Evolutionary conservation across 2,329 filamentous ascomycete genomes (phyloP), one percentile per base, ranked within the genome.

Genomic region (Colletotrichum musae): DNA sequence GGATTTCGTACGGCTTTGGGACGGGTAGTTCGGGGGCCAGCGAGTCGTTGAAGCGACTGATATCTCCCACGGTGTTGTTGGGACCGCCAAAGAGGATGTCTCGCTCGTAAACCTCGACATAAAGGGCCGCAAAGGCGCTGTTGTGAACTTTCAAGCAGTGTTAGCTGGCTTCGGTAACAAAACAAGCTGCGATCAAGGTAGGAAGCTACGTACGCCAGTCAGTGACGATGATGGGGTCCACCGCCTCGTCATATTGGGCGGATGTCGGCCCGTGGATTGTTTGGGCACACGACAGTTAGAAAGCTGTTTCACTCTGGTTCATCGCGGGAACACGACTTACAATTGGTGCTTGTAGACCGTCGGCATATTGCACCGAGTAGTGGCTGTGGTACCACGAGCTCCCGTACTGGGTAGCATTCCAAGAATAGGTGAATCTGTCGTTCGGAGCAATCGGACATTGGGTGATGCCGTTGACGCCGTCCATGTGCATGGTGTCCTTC

Each of bases 391-490:
- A 83, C 81, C 80, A 82, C 2, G 76, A 74, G 2, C 77, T 76
- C 7, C 81, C 81, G 61, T 82, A 82, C 16, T 81, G 72, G 1
- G 78, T 79, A 6, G 81, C 81, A 13, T 76, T 75, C 72, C 80
- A 80, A 2, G 28, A 18, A 43, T 66, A 66, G 2, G 52, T 15
- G 13, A 66, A 61, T n/a, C 26, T 21, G 28, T 53, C 72, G 77
- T 85, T 85, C 0, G 87, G 87, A 13, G 86, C 81, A 63, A 89
- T 85, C 0, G 88, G 87, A 71, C 88, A 90, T 74, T 90, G 86
- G 2, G 75, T 65, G 3, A 80, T 74, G 3, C 78, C 78, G 1
- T 77, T 77, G 1, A 74, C 74, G n/a, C 78, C 77, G 26, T 80
- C 78, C 64, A 66, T 66, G 16, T 61, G 57, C 57, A 66, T 54